A percentile compares a stretch with the other conserved stretches of the same genome.
phyloP scores from a whole-genome alignment of 1,284 basidiomycete species.

The Hortiboletus rubellus region DNA sequence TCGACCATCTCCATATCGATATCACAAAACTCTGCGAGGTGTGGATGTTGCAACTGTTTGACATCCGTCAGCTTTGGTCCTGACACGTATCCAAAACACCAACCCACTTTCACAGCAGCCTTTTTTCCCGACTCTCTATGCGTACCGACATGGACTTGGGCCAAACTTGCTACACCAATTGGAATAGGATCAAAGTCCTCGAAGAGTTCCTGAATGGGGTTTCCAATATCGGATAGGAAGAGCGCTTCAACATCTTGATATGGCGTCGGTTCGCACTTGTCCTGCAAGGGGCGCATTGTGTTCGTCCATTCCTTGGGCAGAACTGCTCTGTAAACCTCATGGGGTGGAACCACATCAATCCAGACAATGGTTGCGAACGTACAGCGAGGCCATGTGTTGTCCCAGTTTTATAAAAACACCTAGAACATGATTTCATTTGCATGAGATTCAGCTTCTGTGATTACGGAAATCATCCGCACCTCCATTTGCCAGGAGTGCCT shows the following conservation, averaged over 20 bases:
- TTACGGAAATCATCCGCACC: conserved; percentile 42
- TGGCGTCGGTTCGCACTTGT: conserved; percentile 80
- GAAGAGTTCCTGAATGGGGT: conserved; percentile 64
- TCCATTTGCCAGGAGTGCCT: conserved; percentile 85
- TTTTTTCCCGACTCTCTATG: conserved; percentile 69
- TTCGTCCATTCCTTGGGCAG: conserved; percentile 82
- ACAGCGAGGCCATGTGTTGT: conserved; percentile 82
- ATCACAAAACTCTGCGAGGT: conserved; percentile 89
- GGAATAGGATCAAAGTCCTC: conserved; percentile 87
- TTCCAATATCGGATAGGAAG: conserved; percentile 74
- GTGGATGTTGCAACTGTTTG: conserved; percentile 86
- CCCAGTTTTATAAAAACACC: conserved; percentile 94
- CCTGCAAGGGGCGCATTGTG: conserved; percentile 74
- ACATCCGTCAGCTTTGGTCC: conserved; percentile 2
- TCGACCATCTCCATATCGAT: conserved; percentile 88
- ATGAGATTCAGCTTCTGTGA: not conserved
- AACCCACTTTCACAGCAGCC: conserved; percentile 86
- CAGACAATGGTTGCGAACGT: conserved; percentile 27
- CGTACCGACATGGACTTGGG: conserved; percentile 90
- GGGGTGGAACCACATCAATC: not conserved
- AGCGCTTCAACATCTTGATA: conserved; percentile 69
- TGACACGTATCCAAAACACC: not conserved
- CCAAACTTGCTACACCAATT: conserved; percentile 92
- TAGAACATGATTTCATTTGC: conserved; percentile 14
- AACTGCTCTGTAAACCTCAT: conserved; percentile 42